Conservation (phyloP, 768 basidiomycete genomes). For the Leccinum variicolor region DNA sequence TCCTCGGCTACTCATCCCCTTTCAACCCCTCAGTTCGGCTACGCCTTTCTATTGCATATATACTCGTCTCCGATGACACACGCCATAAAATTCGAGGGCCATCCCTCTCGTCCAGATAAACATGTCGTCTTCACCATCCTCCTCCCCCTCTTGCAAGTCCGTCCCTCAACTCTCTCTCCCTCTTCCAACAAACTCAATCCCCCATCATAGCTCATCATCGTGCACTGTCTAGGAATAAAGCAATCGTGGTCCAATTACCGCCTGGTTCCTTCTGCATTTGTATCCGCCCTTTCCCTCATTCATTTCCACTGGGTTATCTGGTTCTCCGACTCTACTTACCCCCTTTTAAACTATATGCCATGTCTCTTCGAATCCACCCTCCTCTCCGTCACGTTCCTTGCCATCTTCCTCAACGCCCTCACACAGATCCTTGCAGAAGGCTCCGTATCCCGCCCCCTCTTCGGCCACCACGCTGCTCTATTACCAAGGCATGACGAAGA, state of each 20-base stretch:
- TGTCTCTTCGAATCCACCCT: slow-evolving; percentile 69
- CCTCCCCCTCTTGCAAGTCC: slow-evolving; percentile 69
- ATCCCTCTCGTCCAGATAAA: slow-evolving; percentile 64
- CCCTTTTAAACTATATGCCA: slow-evolving; percentile 71
- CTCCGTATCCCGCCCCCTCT: slow-evolving; percentile 53
- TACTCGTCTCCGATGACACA: slow-evolving; percentile 69
- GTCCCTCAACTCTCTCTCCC: slow-evolving; percentile 13
- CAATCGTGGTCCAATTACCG: slow-evolving; percentile 63
- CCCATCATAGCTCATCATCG: slow-evolving; percentile 48
- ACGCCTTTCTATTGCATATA: slow-evolving; percentile 71
- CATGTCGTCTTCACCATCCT: slow-evolving; percentile 72
- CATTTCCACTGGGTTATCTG: slow-evolving; percentile 69
- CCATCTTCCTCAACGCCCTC: slow-evolving; percentile 56
- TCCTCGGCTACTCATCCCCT: not conserved
- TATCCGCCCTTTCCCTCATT: slow-evolving; percentile 53
- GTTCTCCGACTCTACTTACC: slow-evolving; percentile 48
- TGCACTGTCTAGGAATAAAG: slow-evolving; percentile 64
- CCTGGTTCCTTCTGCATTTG: slow-evolving; percentile 65
- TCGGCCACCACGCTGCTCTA: slow-evolving; percentile 43
- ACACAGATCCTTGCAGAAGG: slow-evolving; percentile 68
- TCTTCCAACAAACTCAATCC: not conserved
- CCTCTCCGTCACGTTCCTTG: slow-evolving; percentile 52
- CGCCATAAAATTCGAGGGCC: slow-evolving; percentile 34
- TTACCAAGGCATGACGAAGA: slow-evolving; percentile 65
- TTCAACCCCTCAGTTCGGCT: slow-evolving; percentile 52